Percentiles rank a stretch among this genome's conserved stretches.
Evolutionary conservation across 2,329 filamentous ascomycete species (phyloP).

Genomic region (Penicillium brevicompactum): DNA sequence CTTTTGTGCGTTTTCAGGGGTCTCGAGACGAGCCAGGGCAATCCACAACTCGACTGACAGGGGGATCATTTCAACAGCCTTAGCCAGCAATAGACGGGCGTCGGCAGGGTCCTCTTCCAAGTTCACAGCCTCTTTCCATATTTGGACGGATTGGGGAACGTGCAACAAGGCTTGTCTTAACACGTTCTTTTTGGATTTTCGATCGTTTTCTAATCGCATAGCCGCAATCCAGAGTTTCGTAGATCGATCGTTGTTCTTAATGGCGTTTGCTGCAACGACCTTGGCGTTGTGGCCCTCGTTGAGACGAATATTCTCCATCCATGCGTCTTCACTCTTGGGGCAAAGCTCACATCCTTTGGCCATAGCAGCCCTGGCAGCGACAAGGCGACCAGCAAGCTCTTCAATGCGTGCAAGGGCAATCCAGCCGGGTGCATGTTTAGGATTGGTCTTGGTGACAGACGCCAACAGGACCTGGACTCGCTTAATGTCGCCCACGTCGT

Average conservation of each 20-base stretch:
- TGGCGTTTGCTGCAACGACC: conserved; percentile 89
- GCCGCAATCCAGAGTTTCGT: conserved; percentile 93
- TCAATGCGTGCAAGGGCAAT: conserved; percentile 92
- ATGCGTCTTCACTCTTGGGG: conserved; percentile 90
- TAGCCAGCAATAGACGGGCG: conserved; percentile 84
- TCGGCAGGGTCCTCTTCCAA: conserved; percentile 88
- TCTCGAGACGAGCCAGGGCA: conserved; percentile 85
- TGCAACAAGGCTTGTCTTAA: conserved; percentile 88
- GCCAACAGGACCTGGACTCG: conserved; percentile 89
- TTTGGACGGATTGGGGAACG: conserved; percentile 86
- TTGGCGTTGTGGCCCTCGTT: conserved; percentile 94
- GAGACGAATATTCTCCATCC: conserved; percentile 92
- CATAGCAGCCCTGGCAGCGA: conserved; percentile 85
- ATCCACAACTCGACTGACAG: conserved; percentile 94
- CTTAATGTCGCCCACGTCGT: conserved; percentile 91
- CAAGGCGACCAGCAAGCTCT: conserved; percentile 87
- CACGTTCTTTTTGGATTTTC: conserved; percentile 86
- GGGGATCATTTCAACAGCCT: conserved; percentile 93
- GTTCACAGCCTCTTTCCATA: conserved; percentile 99
- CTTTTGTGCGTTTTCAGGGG: conserved; percentile 87
- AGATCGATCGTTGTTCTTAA: conserved; percentile 86
- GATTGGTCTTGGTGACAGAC: conserved; percentile 96
- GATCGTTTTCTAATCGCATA: conserved; percentile 84
- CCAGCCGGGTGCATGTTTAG: conserved; percentile 92
- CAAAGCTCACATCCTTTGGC: conserved; percentile 86